A percentile compares a stretch with the other conserved stretches of the same genome.
phyloP scores from a whole-genome alignment of 1,139 yeast species.

The Hanseniaspora uvarum region DNA sequence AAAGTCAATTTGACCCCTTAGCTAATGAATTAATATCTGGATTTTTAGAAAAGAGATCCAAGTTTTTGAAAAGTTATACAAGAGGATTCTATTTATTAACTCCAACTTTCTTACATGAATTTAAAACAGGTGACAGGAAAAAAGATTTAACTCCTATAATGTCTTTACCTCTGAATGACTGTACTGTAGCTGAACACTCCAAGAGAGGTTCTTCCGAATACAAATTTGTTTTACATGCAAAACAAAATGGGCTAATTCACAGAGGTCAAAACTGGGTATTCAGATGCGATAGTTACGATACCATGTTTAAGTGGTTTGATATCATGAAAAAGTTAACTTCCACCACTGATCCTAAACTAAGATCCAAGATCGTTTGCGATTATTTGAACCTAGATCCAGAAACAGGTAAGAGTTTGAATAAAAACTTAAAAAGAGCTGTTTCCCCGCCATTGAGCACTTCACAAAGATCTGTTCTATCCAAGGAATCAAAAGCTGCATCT shows the following conservation, averaged over 20 bases:
- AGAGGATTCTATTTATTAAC: constrained; percentile 88
- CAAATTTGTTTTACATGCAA: constrained; percentile 72
- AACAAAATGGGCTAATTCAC: constrained; percentile 56
- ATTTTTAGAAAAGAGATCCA: constrained; percentile 76
- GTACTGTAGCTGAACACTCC: constrained; percentile 73
- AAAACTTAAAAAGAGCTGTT: background rate
- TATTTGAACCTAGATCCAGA: constrained; percentile 23
- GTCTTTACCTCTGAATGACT: constrained; percentile 73
- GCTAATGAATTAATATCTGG: constrained; percentile 70
- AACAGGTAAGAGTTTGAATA: constrained; percentile 10
- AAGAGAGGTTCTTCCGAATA: constrained; percentile 61
- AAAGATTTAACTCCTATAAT: constrained; percentile 78
- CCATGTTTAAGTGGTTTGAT: constrained; percentile 75
- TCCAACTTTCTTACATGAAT: constrained; percentile 79
- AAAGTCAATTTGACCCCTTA: constrained; percentile 59
- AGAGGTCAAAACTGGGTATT: constrained; percentile 90
- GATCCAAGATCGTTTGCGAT: constrained; percentile 25
- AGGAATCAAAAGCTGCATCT: background rate
- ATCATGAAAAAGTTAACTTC: constrained; percentile 54
- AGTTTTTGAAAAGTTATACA: constrained; percentile 78
- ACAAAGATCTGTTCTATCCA: constrained; percentile 13
- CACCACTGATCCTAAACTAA: constrained; percentile 25
- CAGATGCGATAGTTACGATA: constrained; percentile 66
- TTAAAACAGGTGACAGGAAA: constrained; percentile 71
- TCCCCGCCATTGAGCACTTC: constrained; percentile 8